A percentile compares a stretch with the other conserved stretches of the same genome.
Conservation (phyloP, 2,329 filamentous ascomycete genomes). For the Colletotrichum karsti region DNA sequence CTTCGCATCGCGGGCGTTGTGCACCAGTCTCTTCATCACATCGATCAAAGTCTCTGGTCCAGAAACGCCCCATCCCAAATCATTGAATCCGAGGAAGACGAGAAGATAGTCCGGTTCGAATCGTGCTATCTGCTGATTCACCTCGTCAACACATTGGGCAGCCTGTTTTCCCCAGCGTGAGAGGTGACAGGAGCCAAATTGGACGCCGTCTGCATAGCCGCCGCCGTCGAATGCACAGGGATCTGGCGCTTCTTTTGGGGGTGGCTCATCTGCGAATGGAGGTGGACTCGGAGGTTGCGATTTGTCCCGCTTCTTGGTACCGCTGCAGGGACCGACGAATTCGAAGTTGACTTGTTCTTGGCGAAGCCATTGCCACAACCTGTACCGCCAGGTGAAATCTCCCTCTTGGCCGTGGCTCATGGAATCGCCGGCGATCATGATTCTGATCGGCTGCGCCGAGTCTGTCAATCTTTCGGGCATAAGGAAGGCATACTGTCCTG, state of each 20-base stretch:
- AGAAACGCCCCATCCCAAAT: slow-evolving; percentile 40
- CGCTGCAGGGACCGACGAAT: slow-evolving; percentile 47
- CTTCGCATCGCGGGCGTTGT: slow-evolving; percentile 38
- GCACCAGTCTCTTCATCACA: slow-evolving; percentile 37
- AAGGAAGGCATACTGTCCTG: background rate
- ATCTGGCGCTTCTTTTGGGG: background rate
- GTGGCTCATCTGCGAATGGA: background rate
- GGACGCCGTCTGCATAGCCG: slow-evolving; percentile 40
- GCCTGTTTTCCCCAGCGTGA: slow-evolving; percentile 43
- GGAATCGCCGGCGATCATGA: slow-evolving; percentile 48
- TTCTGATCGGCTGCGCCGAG: slow-evolving; percentile 4
- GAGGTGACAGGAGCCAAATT: slow-evolving; percentile 42
- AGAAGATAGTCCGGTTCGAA: slow-evolving; percentile 43
- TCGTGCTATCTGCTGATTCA: slow-evolving; percentile 36
- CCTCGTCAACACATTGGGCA: slow-evolving; percentile 36
- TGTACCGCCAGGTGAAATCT: slow-evolving; percentile 52
- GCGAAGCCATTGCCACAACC: slow-evolving; percentile 49
- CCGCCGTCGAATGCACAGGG: slow-evolving; percentile 28
- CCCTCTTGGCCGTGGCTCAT: slow-evolving; percentile 48
- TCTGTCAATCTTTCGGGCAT: background rate
- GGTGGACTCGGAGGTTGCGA: slow-evolving; percentile 25
- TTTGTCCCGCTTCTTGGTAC: slow-evolving; percentile 35
- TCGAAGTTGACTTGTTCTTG: slow-evolving; percentile 32
- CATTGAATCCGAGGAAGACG: slow-evolving; percentile 44
- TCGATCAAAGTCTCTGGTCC: slow-evolving; percentile 31